Conservation (phyloP, 305 asterid genomes). For the Fraxinus ornus region DNA sequence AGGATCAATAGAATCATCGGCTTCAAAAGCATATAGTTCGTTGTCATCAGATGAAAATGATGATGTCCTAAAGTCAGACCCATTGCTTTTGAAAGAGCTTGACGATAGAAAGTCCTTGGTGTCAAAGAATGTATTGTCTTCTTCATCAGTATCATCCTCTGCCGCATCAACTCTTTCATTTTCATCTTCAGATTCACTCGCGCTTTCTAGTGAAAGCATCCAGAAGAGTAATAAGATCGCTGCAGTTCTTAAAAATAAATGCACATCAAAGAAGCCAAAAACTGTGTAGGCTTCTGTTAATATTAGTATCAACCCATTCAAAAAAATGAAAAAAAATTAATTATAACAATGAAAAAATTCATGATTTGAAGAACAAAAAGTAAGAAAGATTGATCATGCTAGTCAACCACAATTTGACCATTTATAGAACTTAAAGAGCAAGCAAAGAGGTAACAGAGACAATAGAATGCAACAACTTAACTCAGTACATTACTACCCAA, state of each 20-base stretch:
- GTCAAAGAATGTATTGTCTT: constrained; percentile 82
- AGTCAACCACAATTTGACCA: constrained; percentile 14
- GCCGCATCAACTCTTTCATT: constrained; percentile 86
- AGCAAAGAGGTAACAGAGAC: background rate
- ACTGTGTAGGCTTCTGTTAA: background rate
- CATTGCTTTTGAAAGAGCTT: constrained; percentile 73
- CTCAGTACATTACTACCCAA: constrained; percentile 7
- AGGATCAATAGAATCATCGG: constrained; percentile 64
- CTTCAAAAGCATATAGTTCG: constrained; percentile 48
- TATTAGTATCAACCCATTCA: constrained; percentile 2
- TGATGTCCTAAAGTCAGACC: constrained; percentile 67
- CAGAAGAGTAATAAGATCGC: constrained; percentile 27
- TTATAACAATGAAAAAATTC: background rate
- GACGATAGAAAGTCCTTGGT: constrained; percentile 90
- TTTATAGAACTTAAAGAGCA: background rate
- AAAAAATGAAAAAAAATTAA: background rate
- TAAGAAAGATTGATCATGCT: background rate
- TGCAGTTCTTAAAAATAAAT: constrained; percentile 8
- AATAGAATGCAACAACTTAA: background rate
- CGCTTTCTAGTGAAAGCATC: constrained; percentile 57
- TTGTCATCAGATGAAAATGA: constrained; percentile 82
- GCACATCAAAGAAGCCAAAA: constrained; percentile 15
- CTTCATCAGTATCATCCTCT: constrained; percentile 94
- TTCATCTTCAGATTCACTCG: constrained; percentile 87
- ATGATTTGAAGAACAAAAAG: background rate